Evolutionary conservation across 2,329 filamentous ascomycete species (phyloP), one percentile per base, ranked within the genome.

Genomic region (Trematosphaeria pertusa): DNA sequence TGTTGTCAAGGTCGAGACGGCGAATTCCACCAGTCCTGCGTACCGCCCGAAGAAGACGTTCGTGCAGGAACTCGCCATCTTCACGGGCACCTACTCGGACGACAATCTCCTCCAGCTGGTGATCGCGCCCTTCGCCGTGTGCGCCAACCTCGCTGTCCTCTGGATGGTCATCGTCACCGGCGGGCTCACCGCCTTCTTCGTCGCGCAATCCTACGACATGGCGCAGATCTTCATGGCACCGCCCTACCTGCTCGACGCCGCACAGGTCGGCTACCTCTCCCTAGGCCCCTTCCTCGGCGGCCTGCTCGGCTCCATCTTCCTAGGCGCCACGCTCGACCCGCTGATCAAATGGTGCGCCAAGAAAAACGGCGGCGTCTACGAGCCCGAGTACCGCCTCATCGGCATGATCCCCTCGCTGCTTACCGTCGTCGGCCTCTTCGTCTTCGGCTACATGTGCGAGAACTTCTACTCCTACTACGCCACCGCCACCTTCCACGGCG

Each of bases 351-450:
- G 69, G 62, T 72, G 79, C 44, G 75, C 78, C 3, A 75, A 73
- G 58, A 74, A 70, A 50, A 82, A 81, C 58, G 67, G 65, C 15
- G 79, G 79, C n/a, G 67, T 80, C 37, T 82, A 81, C 61, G 79
- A 82, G 56, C 80, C 79, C 4, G 79, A 82, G 55, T 81, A 81
- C 54, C 73, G 79, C 8, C 67, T 79, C 7, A 65, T 77, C 1
- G 63, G 72, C 18, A 61, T 69, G 26, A 56, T 73, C 3, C 64
- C 67, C 11, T 59, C 65, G 1, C 53, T 75, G 3, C 35, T 67
- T 1, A 61, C 67, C 4, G 69, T 71, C 8, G 60, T 70, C 12
- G 71, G 72, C 15, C 68, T 76, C 37, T 72, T 72, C 46, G 62
- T 70, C 2, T 76, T 74, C 43, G 73, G 75, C 2, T 59, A 69